These are phyloP conservation scores for Arabis alpina DNA, from an alignment of 345 rosid species.

Conservation along the genomic window DNA sequence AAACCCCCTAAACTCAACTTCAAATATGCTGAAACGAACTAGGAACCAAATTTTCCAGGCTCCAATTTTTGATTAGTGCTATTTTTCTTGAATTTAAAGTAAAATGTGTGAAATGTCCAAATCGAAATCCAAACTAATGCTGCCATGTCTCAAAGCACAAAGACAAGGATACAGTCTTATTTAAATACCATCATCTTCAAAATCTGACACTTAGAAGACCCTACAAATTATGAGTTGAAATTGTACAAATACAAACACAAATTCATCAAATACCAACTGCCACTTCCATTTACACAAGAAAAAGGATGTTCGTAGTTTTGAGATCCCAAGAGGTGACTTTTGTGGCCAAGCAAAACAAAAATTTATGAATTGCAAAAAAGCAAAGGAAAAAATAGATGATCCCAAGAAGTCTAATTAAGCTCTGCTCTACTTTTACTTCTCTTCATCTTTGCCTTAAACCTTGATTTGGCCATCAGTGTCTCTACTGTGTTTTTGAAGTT, in stretches of 20 bases:
- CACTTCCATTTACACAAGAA: slow-evolving; percentile 38
- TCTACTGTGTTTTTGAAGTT: slow-evolving; percentile 85
- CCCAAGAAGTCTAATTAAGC: slow-evolving; percentile 47
- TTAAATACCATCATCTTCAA: slow-evolving; percentile 10
- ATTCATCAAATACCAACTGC: slow-evolving; percentile 22
- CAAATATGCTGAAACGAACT: too few species aligned
- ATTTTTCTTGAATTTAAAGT: too few species aligned
- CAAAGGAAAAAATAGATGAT: neutral
- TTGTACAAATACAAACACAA: slow-evolving; percentile 14
- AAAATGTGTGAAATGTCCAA: neutral
- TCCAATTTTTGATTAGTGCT: too few species aligned
- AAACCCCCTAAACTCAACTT: too few species aligned
- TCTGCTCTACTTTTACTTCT: slow-evolving; percentile 83
- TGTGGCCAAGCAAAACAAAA: slow-evolving; percentile 19
- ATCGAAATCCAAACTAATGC: neutral
- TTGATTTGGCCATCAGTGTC: slow-evolving; percentile 81
- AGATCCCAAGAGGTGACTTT: slow-evolving; percentile 12
- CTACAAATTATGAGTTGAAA: slow-evolving; percentile 6
- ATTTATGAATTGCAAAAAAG: neutral
- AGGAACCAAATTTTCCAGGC: too few species aligned
- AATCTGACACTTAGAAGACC: neutral
- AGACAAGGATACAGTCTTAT: slow-evolving; percentile 6
- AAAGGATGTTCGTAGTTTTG: slow-evolving; percentile 1
- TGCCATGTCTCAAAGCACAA: neutral
- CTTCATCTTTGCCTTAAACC: slow-evolving; percentile 97